Evolutionary conservation across 805 yeast genomes (phyloP).

Genomic region (Pichia eremophila): DNA sequence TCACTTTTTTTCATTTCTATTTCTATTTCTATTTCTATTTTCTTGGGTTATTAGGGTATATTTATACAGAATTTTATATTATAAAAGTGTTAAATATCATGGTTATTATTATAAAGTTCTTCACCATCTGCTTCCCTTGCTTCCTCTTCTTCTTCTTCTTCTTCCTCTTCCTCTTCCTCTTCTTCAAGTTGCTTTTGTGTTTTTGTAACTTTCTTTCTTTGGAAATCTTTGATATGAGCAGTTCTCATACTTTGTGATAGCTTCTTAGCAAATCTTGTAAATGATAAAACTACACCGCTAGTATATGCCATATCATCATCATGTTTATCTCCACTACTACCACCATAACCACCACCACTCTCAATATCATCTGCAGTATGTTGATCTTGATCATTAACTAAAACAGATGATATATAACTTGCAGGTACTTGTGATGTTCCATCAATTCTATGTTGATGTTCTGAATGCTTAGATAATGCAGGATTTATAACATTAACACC

Average conservation of each 20-base stretch:
- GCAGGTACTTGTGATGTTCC: neutral
- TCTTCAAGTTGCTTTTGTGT: slow-evolving; percentile 6
- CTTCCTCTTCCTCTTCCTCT: slow-evolving; percentile 5
- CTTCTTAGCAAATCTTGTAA: slow-evolving; percentile 28
- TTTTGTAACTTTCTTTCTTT: slow-evolving; percentile 40
- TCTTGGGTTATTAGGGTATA: neutral
- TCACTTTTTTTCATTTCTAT: neutral
- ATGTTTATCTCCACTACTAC: neutral
- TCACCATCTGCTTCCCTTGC: neutral
- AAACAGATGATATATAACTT: neutral
- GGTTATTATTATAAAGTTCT: no score
- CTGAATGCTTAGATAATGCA: neutral
- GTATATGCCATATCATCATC: neutral
- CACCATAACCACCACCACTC: neutral
- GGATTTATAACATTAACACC: neutral
- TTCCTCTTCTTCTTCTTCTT: neutral
- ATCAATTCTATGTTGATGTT: neutral
- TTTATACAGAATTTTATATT: no score
- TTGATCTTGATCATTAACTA: neutral
- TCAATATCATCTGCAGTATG: neutral
- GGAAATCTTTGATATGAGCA: slow-evolving; percentile 84
- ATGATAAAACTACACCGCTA: neutral
- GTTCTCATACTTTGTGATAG: slow-evolving; percentile 50
- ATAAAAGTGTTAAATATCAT: no score
- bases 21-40: neutral